Base-by-base conservation (phyloP, 352 stramenopile genomes). In the Phytophthora multivora region DNA sequence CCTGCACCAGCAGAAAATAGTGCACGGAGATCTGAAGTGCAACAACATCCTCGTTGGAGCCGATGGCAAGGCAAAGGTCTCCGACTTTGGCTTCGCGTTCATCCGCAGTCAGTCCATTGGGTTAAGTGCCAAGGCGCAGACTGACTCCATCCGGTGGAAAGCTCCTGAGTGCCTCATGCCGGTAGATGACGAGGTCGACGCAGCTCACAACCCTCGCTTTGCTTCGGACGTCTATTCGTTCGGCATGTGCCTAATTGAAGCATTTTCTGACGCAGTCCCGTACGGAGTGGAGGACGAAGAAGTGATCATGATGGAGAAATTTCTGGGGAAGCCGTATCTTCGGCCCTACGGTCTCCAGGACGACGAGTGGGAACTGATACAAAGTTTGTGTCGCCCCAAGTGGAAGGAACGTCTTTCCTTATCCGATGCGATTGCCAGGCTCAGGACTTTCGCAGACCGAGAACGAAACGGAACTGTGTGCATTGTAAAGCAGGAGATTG, bases 1-100 rank as follows among this genome's bases (percentile, higher is more conserved):
- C 51, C 59, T 96, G 7, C 83, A 95, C 64, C 18, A 40, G 1
- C 63, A 72, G 5, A 59, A 64, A 15, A 60, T 87, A 12, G 65
- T 96, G 9, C 86, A 96, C 52, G 77, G 88, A 19, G 87, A 96
- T 57, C 76, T 96, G 26, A 96, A 96, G 65, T 82, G 80, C 42
- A 85, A 77, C 47, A 96, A 96, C 66, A 63, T 96, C 36, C 68
- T 96, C 8, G 59, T 94, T 21, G 56, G 68, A 33, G 9, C 28
- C 45, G 56, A 65, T 38, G 43, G 53, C 0, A 43, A 38, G 2
- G 59, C 65, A 5, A 70, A 77, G 50, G 61, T 77, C 26, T 66
- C 53, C 45, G 69, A 73, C 53, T 77, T 77, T 65, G 69, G 69
- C 7, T 71, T 66, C 46, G 40, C 58, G 7, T 69, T 56, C 40